Evolutionary conservation across 257 asterid genomes (phyloP).

Genomic region (Nicotiana benthamiana): DNA sequence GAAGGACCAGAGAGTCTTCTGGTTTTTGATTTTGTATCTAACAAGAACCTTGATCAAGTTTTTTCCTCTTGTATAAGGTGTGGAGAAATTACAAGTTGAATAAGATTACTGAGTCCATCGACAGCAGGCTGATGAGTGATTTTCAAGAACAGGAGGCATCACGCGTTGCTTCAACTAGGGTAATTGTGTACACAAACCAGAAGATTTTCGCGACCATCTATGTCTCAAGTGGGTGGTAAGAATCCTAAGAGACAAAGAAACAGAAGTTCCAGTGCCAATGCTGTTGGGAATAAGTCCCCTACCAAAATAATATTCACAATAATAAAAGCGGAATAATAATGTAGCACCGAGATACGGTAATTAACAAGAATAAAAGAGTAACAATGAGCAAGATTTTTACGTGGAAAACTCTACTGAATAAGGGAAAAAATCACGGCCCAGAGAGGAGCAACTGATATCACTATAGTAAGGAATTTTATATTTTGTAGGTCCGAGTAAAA

Average conservation of each 20-base stretch:
- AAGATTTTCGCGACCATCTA: conserved; percentile 8
- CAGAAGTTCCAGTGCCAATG: background rate
- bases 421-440: no score
- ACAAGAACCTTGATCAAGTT: conserved; percentile 17
- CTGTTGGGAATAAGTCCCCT: no score
- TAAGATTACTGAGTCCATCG: background rate
- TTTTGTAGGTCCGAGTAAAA: no score
- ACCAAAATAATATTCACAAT: no score
- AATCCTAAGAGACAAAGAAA: background rate
- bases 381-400: no score
- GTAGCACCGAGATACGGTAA: no score
- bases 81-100: conserved; percentile 8
- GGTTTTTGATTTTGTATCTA: conserved; percentile 15
- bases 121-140: conserved; percentile 1
- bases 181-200: background rate
- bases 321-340: no score
- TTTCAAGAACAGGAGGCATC: conserved; percentile 2
- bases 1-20: conserved; percentile 24
- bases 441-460: no score
- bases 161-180: conserved; percentile 1
- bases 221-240: conserved; percentile 6
- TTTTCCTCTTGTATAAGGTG: background rate
- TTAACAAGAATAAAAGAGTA: no score
- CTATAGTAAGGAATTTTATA: no score
- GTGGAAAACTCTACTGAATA: no score